phyloP scores from a whole-genome alignment of 192 early-diverging fungal species.

The Haplosporangium gracile region DNA sequence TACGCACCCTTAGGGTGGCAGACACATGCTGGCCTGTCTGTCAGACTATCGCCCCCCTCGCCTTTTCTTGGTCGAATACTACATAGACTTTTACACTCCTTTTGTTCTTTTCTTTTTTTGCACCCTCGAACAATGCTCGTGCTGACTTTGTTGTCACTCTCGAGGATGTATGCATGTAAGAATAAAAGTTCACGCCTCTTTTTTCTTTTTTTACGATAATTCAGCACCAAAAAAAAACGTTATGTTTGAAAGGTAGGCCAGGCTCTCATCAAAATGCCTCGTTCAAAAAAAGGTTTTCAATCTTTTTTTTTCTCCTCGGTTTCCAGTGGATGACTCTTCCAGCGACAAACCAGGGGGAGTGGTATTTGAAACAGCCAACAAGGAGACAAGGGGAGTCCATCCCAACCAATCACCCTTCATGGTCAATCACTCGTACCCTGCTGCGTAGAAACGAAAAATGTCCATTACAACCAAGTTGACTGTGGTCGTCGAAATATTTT shows the following conservation, averaged over 20 bases:
- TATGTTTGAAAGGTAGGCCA: not conserved
- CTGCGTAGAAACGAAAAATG: too few relatives aligned
- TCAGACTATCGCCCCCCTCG: not conserved
- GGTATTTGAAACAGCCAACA: not conserved
- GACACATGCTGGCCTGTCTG: not conserved
- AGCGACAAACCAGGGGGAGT: conserved; percentile 3
- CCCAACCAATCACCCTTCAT: not conserved
- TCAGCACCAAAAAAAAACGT: not conserved
- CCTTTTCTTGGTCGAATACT: not conserved
- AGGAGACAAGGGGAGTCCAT: not conserved
- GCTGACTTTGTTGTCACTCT: too few relatives aligned
- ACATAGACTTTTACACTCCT: not conserved
- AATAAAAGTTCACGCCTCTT: too few relatives aligned
- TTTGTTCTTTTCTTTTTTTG: too few relatives aligned
- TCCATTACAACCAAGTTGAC: too few relatives aligned
- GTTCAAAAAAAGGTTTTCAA: conserved; percentile 1
- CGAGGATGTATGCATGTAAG: too few relatives aligned
- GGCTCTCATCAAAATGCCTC: conserved; percentile 1
- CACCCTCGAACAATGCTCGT: not conserved
- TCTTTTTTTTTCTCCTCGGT: not conserved
- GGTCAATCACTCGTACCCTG: too few relatives aligned
- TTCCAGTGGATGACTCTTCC: not conserved
- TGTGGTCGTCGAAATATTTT: too few relatives aligned
- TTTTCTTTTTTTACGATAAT: not conserved
- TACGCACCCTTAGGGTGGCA: not conserved